Evolutionary conservation across 768 basidiomycete species (phyloP).

Genomic region (Tulasnella sp.): DNA sequence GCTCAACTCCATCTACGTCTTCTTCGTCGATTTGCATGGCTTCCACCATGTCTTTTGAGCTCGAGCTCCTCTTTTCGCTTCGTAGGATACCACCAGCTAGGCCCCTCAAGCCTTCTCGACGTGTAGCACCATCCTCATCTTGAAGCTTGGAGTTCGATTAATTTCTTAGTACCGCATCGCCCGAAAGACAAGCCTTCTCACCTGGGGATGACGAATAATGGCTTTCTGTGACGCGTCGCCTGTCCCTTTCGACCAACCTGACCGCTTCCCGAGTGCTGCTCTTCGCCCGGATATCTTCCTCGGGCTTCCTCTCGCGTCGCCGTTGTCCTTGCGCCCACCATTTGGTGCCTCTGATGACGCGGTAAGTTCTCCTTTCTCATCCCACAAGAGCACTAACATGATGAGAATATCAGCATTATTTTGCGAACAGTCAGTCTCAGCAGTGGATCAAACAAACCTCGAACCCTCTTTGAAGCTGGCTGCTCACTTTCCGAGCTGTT

Average conservation of each 20-base stretch:
- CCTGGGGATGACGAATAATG: not conserved
- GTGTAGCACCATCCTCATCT: not conserved
- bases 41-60: not conserved
- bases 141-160: not conserved
- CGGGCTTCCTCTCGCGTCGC: not conserved
- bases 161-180: not conserved
- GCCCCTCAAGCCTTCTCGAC: not conserved
- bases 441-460: not conserved
- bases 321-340: no score
- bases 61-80: not conserved
- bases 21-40: not conserved
- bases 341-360: no score
- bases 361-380: not conserved
- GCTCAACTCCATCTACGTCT: not conserved
- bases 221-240: not conserved
- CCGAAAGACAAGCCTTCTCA: not conserved
- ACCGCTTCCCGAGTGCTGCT: not conserved
- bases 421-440: not conserved
- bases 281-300: not conserved
- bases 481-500: not conserved
- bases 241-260: not conserved
- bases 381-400: not conserved
- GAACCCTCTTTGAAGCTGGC: not conserved
- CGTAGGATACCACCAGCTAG: not conserved
- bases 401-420: not conserved